These are phyloP conservation scores for Grosmannia serpens DNA, from an alignment of 2,329 filamentous ascomycete genomes.

Conservation along the genomic window DNA sequence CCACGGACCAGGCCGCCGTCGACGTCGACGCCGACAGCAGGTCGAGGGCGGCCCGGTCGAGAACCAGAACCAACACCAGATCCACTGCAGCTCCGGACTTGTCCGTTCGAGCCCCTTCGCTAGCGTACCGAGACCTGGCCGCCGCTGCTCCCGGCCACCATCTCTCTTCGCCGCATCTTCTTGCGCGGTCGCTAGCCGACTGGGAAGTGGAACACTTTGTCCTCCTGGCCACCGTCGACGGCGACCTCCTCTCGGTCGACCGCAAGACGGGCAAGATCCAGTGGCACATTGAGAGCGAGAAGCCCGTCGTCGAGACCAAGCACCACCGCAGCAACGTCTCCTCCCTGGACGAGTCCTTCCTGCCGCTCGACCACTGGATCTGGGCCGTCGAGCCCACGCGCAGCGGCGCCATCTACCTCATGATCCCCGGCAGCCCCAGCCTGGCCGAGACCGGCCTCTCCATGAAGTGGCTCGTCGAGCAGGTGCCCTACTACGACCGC, in stretches of 20 bases:
- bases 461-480: conserved; percentile 80
- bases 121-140: conserved; percentile 50
- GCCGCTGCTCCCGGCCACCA: conserved; percentile 42
- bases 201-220: conserved; percentile 99
- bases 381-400: conserved; percentile 92
- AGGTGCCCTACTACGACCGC: conserved; percentile 61
- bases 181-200: conserved; percentile 95
- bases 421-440: conserved; percentile 54
- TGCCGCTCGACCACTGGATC: conserved; percentile 69
- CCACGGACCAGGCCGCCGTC: too few species aligned
- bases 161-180: conserved; percentile 70
- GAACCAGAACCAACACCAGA: conserved; percentile 13
- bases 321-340: conserved; percentile 66
- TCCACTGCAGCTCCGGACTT: conserved; percentile 93
- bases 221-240: conserved; percentile 99
- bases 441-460: conserved; percentile 58
- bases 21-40: conserved; percentile 10
- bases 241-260: conserved; percentile 85
- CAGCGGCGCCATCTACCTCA: conserved; percentile 79
- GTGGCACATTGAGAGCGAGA: conserved; percentile 76
- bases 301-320: conserved; percentile 81
- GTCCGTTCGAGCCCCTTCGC: conserved; percentile 86
- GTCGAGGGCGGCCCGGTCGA: conserved; percentile 12
- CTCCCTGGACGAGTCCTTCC: conserved; percentile 44
- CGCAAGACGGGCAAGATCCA: conserved; percentile 71